Conservation (phyloP, 352 stramenopile genomes). For the Globisporangium mamillatum region DNA sequence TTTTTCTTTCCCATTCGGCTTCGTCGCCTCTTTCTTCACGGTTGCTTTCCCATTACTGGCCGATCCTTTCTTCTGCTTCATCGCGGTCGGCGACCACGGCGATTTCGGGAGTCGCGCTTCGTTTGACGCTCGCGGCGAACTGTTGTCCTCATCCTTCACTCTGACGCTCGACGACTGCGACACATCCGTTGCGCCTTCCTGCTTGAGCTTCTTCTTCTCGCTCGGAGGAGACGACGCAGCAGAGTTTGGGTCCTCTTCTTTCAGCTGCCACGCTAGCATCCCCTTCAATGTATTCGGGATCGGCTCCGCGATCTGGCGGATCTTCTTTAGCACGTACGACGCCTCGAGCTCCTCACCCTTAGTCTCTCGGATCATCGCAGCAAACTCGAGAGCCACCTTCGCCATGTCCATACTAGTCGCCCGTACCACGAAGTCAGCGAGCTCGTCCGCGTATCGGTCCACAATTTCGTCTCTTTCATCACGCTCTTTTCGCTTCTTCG, state of each 20-base stretch:
- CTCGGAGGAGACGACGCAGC: neutral
- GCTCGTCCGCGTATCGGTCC: conserved; percentile 50
- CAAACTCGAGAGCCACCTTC: conserved; percentile 70
- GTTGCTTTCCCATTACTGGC: conserved; percentile 34
- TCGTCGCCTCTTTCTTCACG: conserved; percentile 17
- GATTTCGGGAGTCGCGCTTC: conserved; percentile 44
- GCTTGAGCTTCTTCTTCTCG: conserved; percentile 57
- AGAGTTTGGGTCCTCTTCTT: conserved; percentile 31
- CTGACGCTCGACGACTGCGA: conserved; percentile 17
- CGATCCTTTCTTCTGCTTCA: conserved; percentile 46
- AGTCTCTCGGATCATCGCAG: conserved; percentile 41
- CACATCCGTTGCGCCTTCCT: conserved; percentile 37
- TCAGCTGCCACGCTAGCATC: conserved; percentile 47
- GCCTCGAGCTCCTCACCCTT: conserved; percentile 43
- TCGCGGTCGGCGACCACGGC: conserved; percentile 62
- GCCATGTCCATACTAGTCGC: conserved; percentile 60
- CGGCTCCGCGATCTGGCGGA: conserved; percentile 58
- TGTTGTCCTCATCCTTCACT: conserved; percentile 27
- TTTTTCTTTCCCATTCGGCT: neutral
- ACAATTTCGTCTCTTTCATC: conserved; percentile 68
- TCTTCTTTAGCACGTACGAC: conserved; percentile 72
- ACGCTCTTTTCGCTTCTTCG: conserved; percentile 77
- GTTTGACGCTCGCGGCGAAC: conserved; percentile 1
- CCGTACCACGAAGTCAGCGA: conserved; percentile 54
- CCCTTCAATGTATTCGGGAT: conserved; percentile 49